Conservation (phyloP, 225 moss, liverwort and hornwort species). For the Climacium dendroides region DNA sequence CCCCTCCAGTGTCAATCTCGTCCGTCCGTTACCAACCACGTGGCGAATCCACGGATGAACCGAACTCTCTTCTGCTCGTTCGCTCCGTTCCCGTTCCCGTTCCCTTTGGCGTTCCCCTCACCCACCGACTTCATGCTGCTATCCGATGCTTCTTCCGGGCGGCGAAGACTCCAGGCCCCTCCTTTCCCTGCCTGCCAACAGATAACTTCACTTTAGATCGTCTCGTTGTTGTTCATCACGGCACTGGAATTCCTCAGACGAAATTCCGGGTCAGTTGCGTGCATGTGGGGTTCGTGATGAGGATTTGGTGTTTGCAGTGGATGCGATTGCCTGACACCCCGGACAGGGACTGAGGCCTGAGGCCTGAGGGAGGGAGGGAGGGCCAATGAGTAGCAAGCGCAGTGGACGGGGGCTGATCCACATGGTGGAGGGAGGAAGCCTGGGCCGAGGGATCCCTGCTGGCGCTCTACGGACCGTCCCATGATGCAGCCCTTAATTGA, state of each 20-base stretch:
- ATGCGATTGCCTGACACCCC: not conserved
- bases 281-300: not conserved
- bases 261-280: not conserved
- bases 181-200: too few relatives aligned
- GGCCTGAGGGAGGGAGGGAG: not conserved
- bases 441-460: not conserved
- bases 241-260: too few relatives aligned
- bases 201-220: too few relatives aligned
- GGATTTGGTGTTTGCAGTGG: not conserved
- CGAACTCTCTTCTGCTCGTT: too few relatives aligned
- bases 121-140: not conserved
- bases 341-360: too few relatives aligned
- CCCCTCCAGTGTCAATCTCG: not conserved
- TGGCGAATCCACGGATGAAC: not conserved
- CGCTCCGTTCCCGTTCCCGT: not conserved
- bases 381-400: not conserved
- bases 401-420: not conserved
- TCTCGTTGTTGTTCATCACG: too few relatives aligned
- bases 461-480: not conserved
- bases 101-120: not conserved
- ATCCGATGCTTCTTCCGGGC: not conserved
- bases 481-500: not conserved
- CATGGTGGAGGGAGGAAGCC: not conserved
- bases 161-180: not conserved
- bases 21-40: not conserved